Evolutionary conservation across 1,284 basidiomycete genomes (phyloP), one percentile per base, ranked within the genome.

Genomic region (Irpex sp.): DNA sequence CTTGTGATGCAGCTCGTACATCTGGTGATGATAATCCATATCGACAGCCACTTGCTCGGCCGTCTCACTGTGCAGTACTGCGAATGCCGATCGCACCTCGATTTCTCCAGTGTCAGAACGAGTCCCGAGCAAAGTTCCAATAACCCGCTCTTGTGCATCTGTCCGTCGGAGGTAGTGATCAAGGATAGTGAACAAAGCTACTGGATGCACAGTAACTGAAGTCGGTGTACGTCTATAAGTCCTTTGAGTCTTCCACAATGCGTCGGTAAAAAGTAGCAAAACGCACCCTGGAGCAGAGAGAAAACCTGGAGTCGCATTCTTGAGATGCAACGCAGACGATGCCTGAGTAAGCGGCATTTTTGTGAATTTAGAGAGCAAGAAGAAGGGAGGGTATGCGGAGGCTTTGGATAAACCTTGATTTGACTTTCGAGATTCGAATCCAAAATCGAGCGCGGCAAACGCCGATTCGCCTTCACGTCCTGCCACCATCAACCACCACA

Each of bases 91-190:
- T 66, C 87, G 86, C 64, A 97, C 87, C 68, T 94, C 89, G 62
- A 79, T 69, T 44, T 75, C 75, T 15, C 75, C 76, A 9, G 72
- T 75, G 65, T 94, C 89, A 56, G 85, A 88, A 69, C 96, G 88
- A 58, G 85, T 88, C 11, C 97, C 97, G 52, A 99, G 89, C 36
- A 99, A 85, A 0, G 97, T 98, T 26, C 97, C 97, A 74, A 99
- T 97, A 6, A 99, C 97, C 63, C 97, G 88, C 68, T 92, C 91
- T 72, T 96, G 92, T 47, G 82, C 77, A 70, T 90, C 86, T 59
- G 86, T 90, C 66, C 96, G 87, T 47, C 97, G 92, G 59, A 98
- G 88, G 79, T 96, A 97, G 81, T 99, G 97, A 78, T 98, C 97
- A 67, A 99, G 89, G 80, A 98, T 96, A 63, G 94, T 91, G 75